Evolutionary conservation across 352 stramenopile species (phyloP), one percentile per base, ranked within the genome.

Genomic region (Pythium coloratum): DNA sequence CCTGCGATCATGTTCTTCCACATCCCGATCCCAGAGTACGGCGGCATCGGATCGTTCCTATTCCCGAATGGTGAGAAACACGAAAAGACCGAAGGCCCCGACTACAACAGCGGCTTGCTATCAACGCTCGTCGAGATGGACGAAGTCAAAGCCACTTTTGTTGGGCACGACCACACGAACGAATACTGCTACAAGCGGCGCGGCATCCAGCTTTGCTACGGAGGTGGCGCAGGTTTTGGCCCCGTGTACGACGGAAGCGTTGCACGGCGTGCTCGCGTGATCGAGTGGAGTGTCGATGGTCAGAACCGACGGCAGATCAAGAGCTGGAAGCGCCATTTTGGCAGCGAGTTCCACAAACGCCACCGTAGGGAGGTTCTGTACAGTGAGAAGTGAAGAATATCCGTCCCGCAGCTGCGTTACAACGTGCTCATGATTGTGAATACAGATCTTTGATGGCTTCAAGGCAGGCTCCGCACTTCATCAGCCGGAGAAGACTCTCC

Each of bases 1-100:
- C 76, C 77, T 28, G 77, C 79, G 20, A 69, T 88, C 63, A 86
- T 90, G 79, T 90, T 90, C 62, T 86, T 88, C 69, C 79, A 90
- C 62, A 90, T 86, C 55, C 81, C 81, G 40, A 55, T 90, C 13
- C 74, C 73, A 14, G 77, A 88, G 60, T 90, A 82, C 44, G 44
- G 60, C 0, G 50, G 28, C 2, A 26, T 32, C 18, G 62, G 30
- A 0, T 50, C 63, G 38, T 18, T 47, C 16, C 30, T 58, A 1
- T 34, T 38, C 16, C 62, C 42, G 13, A 44, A 63, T 14, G 62
- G 62, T 4, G 55, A n/a, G 9, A 69, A 69, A 55, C n/a, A 62
- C 30, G 62, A 44, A 44, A 67, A 44, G 46, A 75, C 46, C 50
- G 49, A 57, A 33, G 63, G 76, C 18, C 75, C 77, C 44, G 69